Evolutionary conservation across 257 asterid genomes (phyloP).

Genomic region (Forsythia viridissima): DNA sequence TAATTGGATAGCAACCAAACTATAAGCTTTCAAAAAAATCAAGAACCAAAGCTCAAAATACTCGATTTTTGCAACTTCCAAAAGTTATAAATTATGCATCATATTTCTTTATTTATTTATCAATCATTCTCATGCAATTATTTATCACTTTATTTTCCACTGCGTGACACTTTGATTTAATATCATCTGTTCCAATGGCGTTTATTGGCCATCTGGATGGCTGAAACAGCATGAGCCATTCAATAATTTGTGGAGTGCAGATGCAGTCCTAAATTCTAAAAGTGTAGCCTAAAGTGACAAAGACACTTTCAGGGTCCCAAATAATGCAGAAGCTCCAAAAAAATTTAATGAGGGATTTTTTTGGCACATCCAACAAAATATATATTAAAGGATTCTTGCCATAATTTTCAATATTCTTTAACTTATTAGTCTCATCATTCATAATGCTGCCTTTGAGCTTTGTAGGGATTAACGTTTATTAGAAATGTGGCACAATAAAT

Average conservation of each 20-base stretch:
- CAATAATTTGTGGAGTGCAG: background rate
- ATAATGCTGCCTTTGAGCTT: too few species aligned
- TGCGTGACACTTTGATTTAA: background rate
- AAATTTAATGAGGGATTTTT: background rate
- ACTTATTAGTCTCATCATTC: background rate
- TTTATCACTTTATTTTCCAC: conserved; percentile 5
- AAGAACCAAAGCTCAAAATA: background rate
- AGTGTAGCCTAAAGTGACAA: background rate
- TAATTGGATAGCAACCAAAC: background rate
- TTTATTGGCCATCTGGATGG: background rate
- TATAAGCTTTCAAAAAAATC: too few species aligned
- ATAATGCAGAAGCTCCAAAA: background rate
- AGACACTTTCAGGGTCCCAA: background rate
- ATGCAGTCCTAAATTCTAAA: background rate
- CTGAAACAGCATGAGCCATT: background rate
- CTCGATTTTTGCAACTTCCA: background rate
- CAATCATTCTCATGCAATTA: background rate
- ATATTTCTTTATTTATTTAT: background rate
- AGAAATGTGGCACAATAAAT: too few species aligned
- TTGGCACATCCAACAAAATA: background rate
- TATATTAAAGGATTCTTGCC: background rate
- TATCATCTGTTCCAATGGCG: background rate
- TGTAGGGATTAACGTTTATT: too few species aligned
- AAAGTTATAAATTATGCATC: background rate
- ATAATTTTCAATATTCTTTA: too few species aligned